Conservation (phyloP, 495 filamentous ascomycete species). For the Penicillium daleae region DNA sequence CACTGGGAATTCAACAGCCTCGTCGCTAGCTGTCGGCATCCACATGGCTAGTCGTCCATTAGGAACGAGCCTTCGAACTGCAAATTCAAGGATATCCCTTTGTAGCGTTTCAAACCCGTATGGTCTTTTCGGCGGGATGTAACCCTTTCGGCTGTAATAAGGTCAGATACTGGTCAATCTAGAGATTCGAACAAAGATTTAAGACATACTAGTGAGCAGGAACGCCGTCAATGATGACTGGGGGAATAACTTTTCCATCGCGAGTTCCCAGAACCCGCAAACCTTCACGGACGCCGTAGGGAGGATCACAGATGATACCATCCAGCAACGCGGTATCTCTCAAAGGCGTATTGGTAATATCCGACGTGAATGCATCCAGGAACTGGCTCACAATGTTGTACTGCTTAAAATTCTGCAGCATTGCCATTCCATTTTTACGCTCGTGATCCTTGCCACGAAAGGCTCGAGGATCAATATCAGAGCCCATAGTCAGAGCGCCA, state of each 20-base stretch:
- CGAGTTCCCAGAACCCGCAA: conserved; percentile 81
- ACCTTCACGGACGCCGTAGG: conserved; percentile 96
- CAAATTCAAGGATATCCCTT: conserved; percentile 84
- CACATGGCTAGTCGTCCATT: conserved; percentile 85
- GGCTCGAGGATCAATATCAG: conserved; percentile 89
- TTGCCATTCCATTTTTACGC: conserved; percentile 47
- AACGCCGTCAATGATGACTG: conserved; percentile 70
- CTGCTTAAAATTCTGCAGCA: conserved; percentile 80
- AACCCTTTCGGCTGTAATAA: conserved; percentile 65
- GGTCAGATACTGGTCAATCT: conserved; percentile 10
- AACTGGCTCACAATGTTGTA: conserved; percentile 69
- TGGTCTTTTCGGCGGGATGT: conserved; percentile 84
- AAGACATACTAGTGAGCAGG: conserved; percentile 66
- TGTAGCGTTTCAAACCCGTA: conserved; percentile 92
- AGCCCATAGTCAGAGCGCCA: conserved; percentile 77
- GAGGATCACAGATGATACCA: conserved; percentile 94
- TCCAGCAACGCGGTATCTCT: conserved; percentile 66
- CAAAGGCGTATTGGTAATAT: conserved; percentile 88
- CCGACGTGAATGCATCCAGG: conserved; percentile 78
- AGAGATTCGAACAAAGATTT: background rate
- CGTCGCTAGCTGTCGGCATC: conserved; percentile 94
- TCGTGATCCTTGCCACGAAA: conserved; percentile 70
- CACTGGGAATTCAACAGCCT: conserved; percentile 69
- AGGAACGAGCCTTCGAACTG: conserved; percentile 76
- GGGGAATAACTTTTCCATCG: conserved; percentile 63